phyloP scores from a whole-genome alignment of 1,139 yeast species.

The Geotrichum reessii region DNA sequence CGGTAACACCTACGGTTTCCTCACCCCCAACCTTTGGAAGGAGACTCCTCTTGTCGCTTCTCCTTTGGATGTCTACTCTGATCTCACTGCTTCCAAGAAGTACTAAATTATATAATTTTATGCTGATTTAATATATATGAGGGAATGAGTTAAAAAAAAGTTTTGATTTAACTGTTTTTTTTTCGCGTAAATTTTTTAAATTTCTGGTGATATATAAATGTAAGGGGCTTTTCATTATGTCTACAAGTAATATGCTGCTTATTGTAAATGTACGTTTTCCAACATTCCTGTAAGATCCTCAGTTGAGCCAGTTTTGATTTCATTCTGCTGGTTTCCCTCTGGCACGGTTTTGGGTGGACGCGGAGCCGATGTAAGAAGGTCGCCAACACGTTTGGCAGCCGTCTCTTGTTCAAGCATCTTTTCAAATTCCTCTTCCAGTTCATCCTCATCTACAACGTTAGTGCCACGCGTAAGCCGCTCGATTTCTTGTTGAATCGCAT shows the following conservation, averaged over 20 bases:
- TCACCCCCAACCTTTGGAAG: constrained; percentile 99
- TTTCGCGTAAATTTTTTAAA: no score
- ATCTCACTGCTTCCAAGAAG: constrained; percentile 30
- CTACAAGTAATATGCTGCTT: background rate
- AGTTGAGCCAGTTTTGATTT: background rate
- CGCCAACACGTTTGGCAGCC: constrained; percentile 1
- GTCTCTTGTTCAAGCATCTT: constrained; percentile 22
- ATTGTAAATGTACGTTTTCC: background rate
- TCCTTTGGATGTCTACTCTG: constrained; percentile 82
- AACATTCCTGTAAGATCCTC: constrained; percentile 11
- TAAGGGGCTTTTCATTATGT: background rate
- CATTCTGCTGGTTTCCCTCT: background rate
- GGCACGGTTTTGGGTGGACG: constrained; percentile 3
- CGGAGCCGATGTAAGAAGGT: constrained; percentile 7
- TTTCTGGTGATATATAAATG: no score
- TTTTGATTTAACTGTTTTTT: background rate
- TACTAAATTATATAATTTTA: constrained; percentile 7
- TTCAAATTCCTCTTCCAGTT: constrained; percentile 31
- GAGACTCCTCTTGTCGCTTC: constrained; percentile 78
- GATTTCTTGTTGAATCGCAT: constrained; percentile 33
- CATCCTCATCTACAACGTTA: constrained; percentile 28
- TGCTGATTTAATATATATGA: background rate
- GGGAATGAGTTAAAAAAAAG: constrained; percentile 1
- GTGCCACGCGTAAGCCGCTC: constrained; percentile 22
- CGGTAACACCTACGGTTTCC: constrained; percentile 99